Conservation (phyloP, 2,329 filamentous ascomycete species). For the Colletotrichum sp. region DNA sequence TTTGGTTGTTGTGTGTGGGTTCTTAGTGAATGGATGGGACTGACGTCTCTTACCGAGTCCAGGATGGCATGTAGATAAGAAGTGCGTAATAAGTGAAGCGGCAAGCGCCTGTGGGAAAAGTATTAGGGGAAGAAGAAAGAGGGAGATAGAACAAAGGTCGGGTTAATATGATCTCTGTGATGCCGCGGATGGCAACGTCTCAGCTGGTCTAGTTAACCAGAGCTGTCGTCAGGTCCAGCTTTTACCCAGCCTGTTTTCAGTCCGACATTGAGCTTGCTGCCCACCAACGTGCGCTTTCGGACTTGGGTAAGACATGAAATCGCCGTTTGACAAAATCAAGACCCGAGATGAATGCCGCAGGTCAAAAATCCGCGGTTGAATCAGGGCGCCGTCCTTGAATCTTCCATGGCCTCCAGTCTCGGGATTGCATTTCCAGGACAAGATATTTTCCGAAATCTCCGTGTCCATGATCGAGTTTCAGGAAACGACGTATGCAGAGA, state of each 20-base stretch:
- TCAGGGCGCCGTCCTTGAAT: neutral
- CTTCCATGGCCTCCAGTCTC: neutral
- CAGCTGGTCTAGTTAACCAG: accelerated
- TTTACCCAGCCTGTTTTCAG: neutral
- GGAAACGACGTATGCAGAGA: neutral
- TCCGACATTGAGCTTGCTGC: neutral
- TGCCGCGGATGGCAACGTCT: neutral
- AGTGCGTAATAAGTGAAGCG: too few species aligned
- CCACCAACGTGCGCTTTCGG: neutral
- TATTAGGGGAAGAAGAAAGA: neutral
- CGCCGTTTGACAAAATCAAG: neutral
- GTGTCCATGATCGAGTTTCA: neutral
- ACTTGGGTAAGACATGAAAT: neutral
- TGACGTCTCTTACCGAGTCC: too few species aligned
- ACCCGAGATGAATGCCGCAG: neutral
- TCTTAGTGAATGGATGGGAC: neutral
- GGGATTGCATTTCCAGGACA: neutral
- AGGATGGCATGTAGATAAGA: too few species aligned
- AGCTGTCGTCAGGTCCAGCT: accelerated
- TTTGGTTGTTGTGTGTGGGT: accelerated
- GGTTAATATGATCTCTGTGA: too few species aligned
- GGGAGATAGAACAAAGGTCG: neutral
- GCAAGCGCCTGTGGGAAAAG: neutral
- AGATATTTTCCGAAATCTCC: neutral
- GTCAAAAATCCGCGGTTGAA: neutral